Evolutionary conservation across 2,329 filamentous ascomycete species (phyloP).

Genomic region (Cercospora berteroae): DNA sequence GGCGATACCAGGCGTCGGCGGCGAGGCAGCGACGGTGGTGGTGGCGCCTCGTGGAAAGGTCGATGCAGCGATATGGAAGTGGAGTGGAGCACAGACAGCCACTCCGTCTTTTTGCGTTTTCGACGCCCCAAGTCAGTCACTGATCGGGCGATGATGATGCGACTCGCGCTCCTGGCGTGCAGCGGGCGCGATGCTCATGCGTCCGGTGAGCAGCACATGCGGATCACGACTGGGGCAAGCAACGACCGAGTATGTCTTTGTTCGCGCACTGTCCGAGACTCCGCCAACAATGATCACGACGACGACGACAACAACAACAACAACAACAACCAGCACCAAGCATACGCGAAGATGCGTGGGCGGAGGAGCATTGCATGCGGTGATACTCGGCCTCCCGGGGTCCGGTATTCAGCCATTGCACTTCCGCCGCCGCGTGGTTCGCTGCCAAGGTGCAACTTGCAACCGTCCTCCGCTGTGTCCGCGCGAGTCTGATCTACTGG

Average conservation of each 20-base stretch:
- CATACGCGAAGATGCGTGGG: neutral
- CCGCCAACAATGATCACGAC: neutral
- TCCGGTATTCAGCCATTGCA: neutral
- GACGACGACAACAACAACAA: neutral
- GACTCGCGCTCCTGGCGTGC: neutral
- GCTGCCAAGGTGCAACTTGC: too few species aligned
- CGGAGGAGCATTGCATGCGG: neutral
- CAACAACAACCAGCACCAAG: neutral
- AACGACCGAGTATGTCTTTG: neutral
- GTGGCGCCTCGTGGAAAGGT: neutral
- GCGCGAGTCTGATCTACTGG: neutral
- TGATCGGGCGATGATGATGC: neutral
- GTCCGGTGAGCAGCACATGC: neutral
- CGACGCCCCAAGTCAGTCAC: too few species aligned
- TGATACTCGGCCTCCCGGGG: neutral
- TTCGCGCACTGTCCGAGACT: neutral
- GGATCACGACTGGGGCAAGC: neutral
- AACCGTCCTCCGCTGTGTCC: neutral
- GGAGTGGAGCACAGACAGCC: neutral
- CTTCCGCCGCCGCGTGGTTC: too few species aligned
- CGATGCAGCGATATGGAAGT: neutral
- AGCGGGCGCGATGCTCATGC: neutral
- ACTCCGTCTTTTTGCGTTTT: neutral
- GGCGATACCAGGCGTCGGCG: neutral
- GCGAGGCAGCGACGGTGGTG: neutral